Percentiles rank a stretch among this genome's conserved stretches.
These are phyloP conservation scores for Tetrapyrgos nigripes DNA, from an alignment of 1,284 basidiomycete species.

Conservation along the genomic window DNA sequence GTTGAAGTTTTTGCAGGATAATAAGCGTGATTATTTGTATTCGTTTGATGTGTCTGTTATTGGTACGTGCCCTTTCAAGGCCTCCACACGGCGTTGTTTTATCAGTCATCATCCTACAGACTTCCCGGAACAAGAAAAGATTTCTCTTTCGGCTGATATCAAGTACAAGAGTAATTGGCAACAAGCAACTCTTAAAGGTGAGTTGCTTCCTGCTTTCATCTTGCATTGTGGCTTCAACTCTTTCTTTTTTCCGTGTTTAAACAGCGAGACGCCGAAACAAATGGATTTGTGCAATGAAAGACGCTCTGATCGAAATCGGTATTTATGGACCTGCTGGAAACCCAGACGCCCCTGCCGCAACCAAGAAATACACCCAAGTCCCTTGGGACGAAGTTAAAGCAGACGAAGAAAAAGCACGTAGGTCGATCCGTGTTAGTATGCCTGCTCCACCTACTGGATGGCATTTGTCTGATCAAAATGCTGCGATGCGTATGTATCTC, in stretches of 20 bases:
- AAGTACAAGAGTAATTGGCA: conserved; percentile 93
- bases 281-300: conserved; percentile 90
- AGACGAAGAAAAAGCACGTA: conserved; percentile 36
- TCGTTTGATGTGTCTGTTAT: conserved; percentile 74
- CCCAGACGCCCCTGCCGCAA: conserved; percentile 59
- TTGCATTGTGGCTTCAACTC: neutral
- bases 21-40: conserved; percentile 77
- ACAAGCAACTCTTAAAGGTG: conserved; percentile 79
- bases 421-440: conserved; percentile 21
- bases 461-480: conserved; percentile 58
- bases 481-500: conserved; percentile 50
- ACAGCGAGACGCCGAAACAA: conserved; percentile 84
- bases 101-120: conserved; percentile 43
- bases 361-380: conserved; percentile 70
- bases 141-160: conserved; percentile 84
- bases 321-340: conserved; percentile 82
- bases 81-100: conserved; percentile 2
- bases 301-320: conserved; percentile 69
- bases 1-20: conserved; percentile 78
- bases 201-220: conserved; percentile 4
- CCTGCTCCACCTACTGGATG: conserved; percentile 47
- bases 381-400: conserved; percentile 71
- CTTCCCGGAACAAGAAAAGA: conserved; percentile 83
- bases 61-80: conserved; percentile 42
- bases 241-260: no score